These are phyloP conservation scores for Dactylellina leptospora DNA, from an alignment of 2,329 filamentous ascomycete species.

Conservation along the genomic window DNA sequence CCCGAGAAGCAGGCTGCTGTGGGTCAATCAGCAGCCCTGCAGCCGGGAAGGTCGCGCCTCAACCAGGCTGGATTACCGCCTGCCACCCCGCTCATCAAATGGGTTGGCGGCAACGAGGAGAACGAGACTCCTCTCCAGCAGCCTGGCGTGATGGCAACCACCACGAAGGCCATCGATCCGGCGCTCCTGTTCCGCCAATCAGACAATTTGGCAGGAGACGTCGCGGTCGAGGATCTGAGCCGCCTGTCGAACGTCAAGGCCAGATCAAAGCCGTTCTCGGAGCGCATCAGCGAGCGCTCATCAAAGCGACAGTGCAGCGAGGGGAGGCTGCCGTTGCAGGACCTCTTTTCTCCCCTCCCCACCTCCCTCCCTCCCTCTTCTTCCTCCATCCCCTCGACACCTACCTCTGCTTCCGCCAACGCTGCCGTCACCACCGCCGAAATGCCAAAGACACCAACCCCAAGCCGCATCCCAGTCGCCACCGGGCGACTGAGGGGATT, in stretches of 20 bases:
- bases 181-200: constrained; percentile 11
- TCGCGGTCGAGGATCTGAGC: background rate
- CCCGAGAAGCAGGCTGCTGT: constrained; percentile 17
- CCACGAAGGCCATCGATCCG: constrained; percentile 25
- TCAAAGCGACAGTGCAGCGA: constrained; percentile 28
- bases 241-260: constrained; percentile 26
- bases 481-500: no score
- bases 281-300: constrained; percentile 26
- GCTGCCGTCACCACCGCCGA: no score
- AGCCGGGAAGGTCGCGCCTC: no score
- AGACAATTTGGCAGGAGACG: constrained; percentile 18
- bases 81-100: constrained; percentile 14
- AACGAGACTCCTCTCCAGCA: constrained; percentile 23
- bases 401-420: background rate
- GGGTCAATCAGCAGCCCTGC: no score
- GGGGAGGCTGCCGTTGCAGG: constrained; percentile 11
- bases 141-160: background rate
- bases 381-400: background rate
- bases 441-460: no score
- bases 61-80: no score
- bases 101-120: constrained; percentile 31
- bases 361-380: background rate
- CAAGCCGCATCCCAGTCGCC: no score
- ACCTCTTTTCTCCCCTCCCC: background rate
- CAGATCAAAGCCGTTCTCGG: constrained; percentile 40